These are phyloP conservation scores for Claviceps paspali DNA, from an alignment of 2,329 filamentous ascomycete genomes.

Conservation along the genomic window DNA sequence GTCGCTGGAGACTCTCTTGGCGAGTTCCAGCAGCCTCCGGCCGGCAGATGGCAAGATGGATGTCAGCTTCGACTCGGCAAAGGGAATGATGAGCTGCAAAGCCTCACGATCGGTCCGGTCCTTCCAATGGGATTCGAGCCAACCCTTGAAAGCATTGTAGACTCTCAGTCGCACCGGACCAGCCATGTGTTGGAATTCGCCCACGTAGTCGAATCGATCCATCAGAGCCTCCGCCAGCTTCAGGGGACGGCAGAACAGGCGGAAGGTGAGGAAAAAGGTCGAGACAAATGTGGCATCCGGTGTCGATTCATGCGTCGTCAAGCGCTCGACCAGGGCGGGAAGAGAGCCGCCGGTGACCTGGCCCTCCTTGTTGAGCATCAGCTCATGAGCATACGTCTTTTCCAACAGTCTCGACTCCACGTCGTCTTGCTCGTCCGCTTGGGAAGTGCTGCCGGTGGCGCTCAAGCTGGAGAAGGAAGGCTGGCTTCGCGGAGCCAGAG, in stretches of 20 bases:
- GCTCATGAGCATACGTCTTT: constrained; percentile 79
- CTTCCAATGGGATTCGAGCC: constrained; percentile 93
- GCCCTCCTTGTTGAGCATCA: constrained; percentile 87
- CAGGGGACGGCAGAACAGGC: constrained; percentile 71
- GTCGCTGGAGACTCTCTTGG: constrained; percentile 60
- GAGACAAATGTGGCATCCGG: constrained; percentile 86
- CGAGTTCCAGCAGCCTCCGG: constrained; percentile 64
- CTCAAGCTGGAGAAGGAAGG: constrained; percentile 56
- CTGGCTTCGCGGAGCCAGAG: constrained; percentile 37
- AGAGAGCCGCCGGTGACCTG: constrained; percentile 88
- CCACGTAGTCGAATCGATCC: constrained; percentile 83
- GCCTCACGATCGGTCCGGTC: constrained; percentile 65
- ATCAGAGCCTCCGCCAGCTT: constrained; percentile 72
- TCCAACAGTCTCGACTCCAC: constrained; percentile 75
- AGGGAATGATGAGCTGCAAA: constrained; percentile 59
- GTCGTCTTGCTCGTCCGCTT: constrained; percentile 64
- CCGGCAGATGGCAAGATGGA: constrained; percentile 60
- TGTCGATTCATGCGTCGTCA: constrained; percentile 85
- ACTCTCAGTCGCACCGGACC: constrained; percentile 75
- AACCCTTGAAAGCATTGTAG: constrained; percentile 94
- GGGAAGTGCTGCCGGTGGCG: constrained; percentile 45
- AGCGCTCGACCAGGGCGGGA: constrained; percentile 78
- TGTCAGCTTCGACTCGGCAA: constrained; percentile 60
- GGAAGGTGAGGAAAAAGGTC: constrained; percentile 91
- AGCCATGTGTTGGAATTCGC: constrained; percentile 57